Evolutionary conservation across 1,139 yeast species (phyloP), one percentile per base, ranked within the genome.

Genomic region (Debaryomyces nepalensis): DNA sequence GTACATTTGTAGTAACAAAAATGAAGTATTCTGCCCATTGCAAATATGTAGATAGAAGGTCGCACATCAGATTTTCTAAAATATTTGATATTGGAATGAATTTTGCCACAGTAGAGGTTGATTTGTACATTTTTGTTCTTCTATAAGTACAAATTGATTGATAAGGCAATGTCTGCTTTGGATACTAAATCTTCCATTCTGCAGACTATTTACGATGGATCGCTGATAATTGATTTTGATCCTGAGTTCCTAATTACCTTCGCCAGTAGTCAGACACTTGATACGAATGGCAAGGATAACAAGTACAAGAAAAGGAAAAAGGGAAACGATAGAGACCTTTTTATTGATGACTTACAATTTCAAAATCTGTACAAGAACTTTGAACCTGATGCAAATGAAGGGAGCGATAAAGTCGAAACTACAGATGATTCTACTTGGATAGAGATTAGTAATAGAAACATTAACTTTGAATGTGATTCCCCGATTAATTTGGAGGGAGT

Each of bases 201-300:
- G 22, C 18, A 22, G 29, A 16, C 19, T 7, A 9, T n/a, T 29
- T 15, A 32, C 6, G 12, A 16, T 29, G 32, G 18, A 22, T 23
- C 29, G n/a, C 37, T 34, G 33, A 29, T 46, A 20, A 46, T 46
- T 18, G 39, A 46, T 26, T 46, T 44, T 16, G 42, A 44, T 33
- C 29, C 41, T 4, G 42, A 29, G 12, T 31, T 20, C 21, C 23
- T 46, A 26, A 19, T 35, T 24, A 33, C 41, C 5, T 36, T 36
- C 38, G 40, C 37, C 8, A 14, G 20, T 23, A 18, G 20, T 29
- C 21, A 24, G 16, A 30, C 36, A 20, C 37, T 41, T 26, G 15
- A 10, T 20, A 5, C 32, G 15, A 27, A 18, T 16, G 14, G 29
- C 4, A 36, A 31, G 21, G 33, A 40, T 5, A 36, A 20, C 20